Conservation (phyloP, 2,329 filamentous ascomycete species). For the Leptographium wingfieldii region DNA sequence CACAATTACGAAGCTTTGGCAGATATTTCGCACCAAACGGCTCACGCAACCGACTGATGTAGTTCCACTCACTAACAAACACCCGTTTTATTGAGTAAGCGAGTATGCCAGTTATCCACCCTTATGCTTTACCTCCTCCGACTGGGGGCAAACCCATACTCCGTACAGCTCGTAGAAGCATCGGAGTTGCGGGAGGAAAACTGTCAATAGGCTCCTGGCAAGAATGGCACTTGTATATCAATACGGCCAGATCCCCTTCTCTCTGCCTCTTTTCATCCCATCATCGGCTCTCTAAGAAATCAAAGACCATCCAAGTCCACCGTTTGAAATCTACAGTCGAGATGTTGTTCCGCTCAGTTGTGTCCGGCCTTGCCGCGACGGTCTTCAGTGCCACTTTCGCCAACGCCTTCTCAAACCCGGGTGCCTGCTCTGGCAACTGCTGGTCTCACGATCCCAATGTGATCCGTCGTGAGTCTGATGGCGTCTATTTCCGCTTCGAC, state of each 20-base stretch:
- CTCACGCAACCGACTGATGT: neutral
- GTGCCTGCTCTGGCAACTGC: neutral
- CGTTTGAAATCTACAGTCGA: neutral
- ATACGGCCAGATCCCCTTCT: neutral
- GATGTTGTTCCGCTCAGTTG: neutral
- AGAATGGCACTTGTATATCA: neutral
- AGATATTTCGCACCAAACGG: neutral
- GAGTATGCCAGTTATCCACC: neutral
- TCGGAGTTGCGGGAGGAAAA: neutral
- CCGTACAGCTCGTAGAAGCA: neutral
- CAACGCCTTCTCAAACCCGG: neutral
- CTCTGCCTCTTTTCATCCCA: neutral
- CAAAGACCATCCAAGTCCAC: neutral
- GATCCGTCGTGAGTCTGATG: conserved; percentile 24
- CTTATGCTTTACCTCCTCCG: neutral
- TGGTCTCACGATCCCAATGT: conserved; percentile 24
- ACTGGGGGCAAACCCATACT: neutral
- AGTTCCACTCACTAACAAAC: neutral
- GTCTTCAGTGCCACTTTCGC: neutral
- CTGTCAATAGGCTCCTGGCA: neutral
- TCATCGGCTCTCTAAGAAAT: neutral
- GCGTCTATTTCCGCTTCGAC: conserved; percentile 29
- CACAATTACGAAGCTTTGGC: neutral
- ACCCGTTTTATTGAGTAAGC: neutral
- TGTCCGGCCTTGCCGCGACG: neutral